phyloP scores from a whole-genome alignment of 176 grass and related monocot genomes.

The Avena eriantha region DNA sequence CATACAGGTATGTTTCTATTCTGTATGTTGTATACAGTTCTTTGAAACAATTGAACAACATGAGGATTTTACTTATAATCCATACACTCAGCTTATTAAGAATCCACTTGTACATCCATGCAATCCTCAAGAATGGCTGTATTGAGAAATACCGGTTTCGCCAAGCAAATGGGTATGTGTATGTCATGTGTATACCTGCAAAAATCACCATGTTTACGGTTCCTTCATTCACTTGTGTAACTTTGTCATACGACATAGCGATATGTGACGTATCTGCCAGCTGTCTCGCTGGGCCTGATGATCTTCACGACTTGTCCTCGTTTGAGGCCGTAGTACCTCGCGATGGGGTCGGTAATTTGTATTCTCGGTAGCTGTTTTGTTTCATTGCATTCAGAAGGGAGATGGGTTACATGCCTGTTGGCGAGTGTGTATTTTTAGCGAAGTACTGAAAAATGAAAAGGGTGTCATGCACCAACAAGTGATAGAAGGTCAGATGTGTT shows the following conservation, averaged over 20 bases:
- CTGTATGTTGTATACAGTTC: slow-evolving; percentile 39
- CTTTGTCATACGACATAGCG: slow-evolving; percentile 73
- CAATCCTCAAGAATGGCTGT: neutral
- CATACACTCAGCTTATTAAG: slow-evolving; percentile 35
- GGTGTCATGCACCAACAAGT: neutral
- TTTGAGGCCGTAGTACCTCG: slow-evolving; percentile 82
- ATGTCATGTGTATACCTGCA: slow-evolving; percentile 29
- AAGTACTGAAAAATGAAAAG: slow-evolving; percentile 3
- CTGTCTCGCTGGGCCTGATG: slow-evolving; percentile 87
- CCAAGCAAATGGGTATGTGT: slow-evolving; percentile 33
- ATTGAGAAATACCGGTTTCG: slow-evolving; percentile 1
- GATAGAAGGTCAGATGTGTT: neutral
- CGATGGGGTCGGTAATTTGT: slow-evolving; percentile 83
- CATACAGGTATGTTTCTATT: neutral
- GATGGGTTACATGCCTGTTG: slow-evolving; percentile 23
- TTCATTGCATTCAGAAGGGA: slow-evolving; percentile 28
- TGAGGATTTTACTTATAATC: slow-evolving; percentile 26
- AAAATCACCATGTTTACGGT: slow-evolving; percentile 38
- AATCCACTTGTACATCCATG: neutral
- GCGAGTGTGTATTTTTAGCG: neutral
- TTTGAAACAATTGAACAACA: slow-evolving; percentile 40
- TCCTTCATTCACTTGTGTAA: neutral
- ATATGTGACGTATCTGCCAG: slow-evolving; percentile 89
- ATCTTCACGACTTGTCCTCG: slow-evolving; percentile 89
- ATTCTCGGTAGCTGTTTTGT: slow-evolving; percentile 77